phyloP scores from a whole-genome alignment of 2,329 filamentous ascomycete species.

The Curvularia hawaiiensis region DNA sequence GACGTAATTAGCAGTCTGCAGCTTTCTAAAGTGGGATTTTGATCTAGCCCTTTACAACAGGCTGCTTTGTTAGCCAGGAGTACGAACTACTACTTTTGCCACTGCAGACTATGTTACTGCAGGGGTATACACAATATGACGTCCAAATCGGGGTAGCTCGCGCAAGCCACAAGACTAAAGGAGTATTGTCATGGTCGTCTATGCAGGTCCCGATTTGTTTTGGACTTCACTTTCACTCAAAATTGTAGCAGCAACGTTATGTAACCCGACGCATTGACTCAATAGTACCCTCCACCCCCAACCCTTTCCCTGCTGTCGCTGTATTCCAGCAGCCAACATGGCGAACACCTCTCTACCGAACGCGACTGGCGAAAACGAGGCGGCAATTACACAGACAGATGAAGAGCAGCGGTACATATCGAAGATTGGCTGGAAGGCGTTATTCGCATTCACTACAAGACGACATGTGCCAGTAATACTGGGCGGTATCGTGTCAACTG shows the following conservation, averaged over 20 bases:
- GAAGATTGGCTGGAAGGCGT: constrained; percentile 54
- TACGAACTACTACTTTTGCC: background rate
- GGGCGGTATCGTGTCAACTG: constrained; percentile 61
- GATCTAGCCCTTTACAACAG: background rate
- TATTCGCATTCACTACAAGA: constrained; percentile 76
- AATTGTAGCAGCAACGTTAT: constrained; percentile 8
- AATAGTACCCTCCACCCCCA: background rate
- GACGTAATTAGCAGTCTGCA: background rate
- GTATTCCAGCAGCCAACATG: constrained; percentile 15
- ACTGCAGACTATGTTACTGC: background rate
- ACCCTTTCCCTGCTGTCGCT: background rate
- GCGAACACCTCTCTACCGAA: constrained; percentile 19
- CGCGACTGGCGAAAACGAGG: constrained; percentile 20
- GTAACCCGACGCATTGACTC: constrained; percentile 4
- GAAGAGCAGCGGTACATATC: constrained; percentile 30
- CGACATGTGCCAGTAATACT: constrained; percentile 62
- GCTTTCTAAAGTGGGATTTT: background rate
- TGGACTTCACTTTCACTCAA: constrained; percentile 19
- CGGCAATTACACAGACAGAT: constrained; percentile 14
- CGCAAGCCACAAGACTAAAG: background rate
- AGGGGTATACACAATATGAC: background rate
- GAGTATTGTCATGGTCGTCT: background rate
- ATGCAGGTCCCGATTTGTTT: background rate
- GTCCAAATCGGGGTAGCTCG: background rate
- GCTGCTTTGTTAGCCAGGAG: background rate